A percentile compares a stretch with the other conserved stretches of the same genome.
Conservation (phyloP, 2,329 filamentous ascomycete genomes). For the Botryotinia globosa region DNA sequence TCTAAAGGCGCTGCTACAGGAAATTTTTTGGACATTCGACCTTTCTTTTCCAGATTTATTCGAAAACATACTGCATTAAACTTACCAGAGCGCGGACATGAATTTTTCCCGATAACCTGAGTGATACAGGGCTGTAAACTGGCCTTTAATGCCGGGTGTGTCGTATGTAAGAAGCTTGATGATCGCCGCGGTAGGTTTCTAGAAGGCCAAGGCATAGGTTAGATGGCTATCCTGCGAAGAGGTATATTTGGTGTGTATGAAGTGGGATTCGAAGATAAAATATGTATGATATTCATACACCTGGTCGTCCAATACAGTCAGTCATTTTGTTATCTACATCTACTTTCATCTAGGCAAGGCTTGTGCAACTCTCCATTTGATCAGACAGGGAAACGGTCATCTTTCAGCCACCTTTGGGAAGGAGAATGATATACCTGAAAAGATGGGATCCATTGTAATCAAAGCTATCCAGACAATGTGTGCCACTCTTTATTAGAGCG, state of each 20-base stretch:
- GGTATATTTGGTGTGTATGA: background rate
- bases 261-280: background rate
- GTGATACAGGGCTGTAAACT: background rate
- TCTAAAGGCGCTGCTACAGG: background rate
- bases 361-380: background rate
- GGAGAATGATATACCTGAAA: background rate
- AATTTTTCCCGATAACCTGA: background rate
- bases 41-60: rapidly evolving
- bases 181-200: background rate
- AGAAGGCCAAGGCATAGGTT: background rate
- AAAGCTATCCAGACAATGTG: background rate
- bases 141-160: background rate
- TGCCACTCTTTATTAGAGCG: background rate
- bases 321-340: background rate
- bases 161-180: background rate
- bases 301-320: background rate
- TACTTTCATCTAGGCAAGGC: background rate
- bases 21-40: background rate
- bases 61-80: background rate
- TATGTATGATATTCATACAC: background rate
- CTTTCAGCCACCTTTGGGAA: background rate
- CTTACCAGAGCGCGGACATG: background rate
- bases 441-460: background rate
- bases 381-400: background rate
- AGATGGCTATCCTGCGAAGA: background rate